Percentiles rank a stretch among this genome's conserved stretches.
Conservation (phyloP, 129 eudicot genomes). For the Centella asiatica region DNA sequence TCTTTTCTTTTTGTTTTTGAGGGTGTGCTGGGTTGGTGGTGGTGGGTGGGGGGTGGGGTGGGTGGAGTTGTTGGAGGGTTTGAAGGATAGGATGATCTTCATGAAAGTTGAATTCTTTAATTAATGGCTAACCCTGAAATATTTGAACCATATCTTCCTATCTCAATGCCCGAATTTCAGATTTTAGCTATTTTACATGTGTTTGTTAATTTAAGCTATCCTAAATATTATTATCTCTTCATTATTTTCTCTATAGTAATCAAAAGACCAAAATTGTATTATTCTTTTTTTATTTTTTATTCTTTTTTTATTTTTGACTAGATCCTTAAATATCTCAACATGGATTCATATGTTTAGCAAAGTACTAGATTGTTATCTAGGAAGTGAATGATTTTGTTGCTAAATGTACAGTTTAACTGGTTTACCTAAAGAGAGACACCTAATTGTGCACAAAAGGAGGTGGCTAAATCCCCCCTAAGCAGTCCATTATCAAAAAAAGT, state of each 20-base stretch:
- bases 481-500: too few species aligned
- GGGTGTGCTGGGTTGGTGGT: too few species aligned
- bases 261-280: neutral
- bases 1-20: neutral
- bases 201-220: conserved; percentile 3
- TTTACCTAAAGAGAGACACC: neutral
- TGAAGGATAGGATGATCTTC: neutral
- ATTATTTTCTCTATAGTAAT: neutral
- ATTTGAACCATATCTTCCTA: neutral
- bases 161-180: neutral
- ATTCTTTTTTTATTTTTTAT: too few species aligned
- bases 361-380: too few species aligned
- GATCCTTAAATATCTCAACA: neutral
- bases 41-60: neutral
- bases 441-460: too few species aligned
- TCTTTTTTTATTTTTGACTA: neutral
- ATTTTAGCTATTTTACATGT: neutral
- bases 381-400: too few species aligned
- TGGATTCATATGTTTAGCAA: neutral
- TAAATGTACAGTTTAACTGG: too few species aligned
- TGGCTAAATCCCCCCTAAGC: too few species aligned
- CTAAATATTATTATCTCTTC: too few species aligned
- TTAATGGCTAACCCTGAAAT: conserved; percentile 2
- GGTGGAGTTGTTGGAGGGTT: neutral
- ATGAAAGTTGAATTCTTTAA: neutral